phyloP scores from a whole-genome alignment of 306 rosid species.

The Arachis stenosperma region DNA sequence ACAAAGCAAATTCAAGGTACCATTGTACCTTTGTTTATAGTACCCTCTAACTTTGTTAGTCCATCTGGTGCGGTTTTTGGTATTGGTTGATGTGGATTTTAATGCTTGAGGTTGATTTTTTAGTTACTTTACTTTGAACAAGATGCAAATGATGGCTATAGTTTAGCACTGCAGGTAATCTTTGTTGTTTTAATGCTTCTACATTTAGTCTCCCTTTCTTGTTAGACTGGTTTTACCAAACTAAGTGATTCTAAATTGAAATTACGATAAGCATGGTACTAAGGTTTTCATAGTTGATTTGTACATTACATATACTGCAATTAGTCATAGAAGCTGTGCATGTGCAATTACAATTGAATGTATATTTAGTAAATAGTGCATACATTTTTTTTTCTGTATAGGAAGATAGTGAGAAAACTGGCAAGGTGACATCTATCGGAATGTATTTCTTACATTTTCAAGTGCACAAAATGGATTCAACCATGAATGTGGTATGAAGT shows the following conservation, averaged over 20 bases:
- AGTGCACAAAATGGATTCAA: conserved; percentile 99
- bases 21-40: neutral
- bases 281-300: conserved; percentile 35
- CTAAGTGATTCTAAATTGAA: conserved; percentile 29
- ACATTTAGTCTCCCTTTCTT: conserved; percentile 6
- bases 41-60: neutral
- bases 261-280: neutral
- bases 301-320: conserved; percentile 9
- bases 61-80: conserved; percentile 23
- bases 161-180: conserved; percentile 90
- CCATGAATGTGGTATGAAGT: conserved; percentile 83
- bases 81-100: conserved; percentile 22
- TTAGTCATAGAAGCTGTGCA: conserved; percentile 10
- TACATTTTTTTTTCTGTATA: conserved; percentile 46
- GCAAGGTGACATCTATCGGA: conserved; percentile 91
- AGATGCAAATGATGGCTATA: conserved; percentile 76
- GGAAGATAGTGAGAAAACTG: conserved; percentile 98
- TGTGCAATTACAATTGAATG: conserved; percentile 14
- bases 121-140: conserved; percentile 98
- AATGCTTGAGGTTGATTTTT: conserved; percentile 45
- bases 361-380: conserved; percentile 33
- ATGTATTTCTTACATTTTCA: conserved; percentile 98
- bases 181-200: conserved; percentile 28
- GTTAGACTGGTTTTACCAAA: conserved; percentile 29
- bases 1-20: too few species aligned